Percentiles rank a stretch among this genome's conserved stretches.
Evolutionary conservation across 176 grass and related monocot genomes (phyloP).

Genomic region (Bothriochloa decipiens): DNA sequence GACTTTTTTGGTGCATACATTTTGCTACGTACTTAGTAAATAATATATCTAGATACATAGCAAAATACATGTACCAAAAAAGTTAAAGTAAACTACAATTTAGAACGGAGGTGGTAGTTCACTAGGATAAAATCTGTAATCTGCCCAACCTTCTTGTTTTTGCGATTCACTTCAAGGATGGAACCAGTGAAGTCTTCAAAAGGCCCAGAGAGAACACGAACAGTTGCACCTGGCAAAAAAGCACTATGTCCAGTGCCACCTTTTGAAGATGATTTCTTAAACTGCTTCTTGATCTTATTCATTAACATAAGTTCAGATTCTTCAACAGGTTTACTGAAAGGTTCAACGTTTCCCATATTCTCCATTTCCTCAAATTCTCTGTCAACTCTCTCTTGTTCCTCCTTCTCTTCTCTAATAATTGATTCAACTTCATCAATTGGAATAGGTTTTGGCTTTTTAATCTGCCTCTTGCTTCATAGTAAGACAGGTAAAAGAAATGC

Average conservation of each 20-base stretch:
- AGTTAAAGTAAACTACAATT: no score
- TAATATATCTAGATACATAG: no score
- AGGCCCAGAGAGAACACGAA: slow-evolving; percentile 71
- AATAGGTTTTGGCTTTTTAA: slow-evolving; percentile 90
- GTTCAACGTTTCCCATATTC: slow-evolving; percentile 27
- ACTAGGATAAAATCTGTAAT: neutral
- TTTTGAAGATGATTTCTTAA: slow-evolving; percentile 52
- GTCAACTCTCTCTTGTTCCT: slow-evolving; percentile 71
- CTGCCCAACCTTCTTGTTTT: slow-evolving; percentile 73
- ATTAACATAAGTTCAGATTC: slow-evolving; percentile 54
- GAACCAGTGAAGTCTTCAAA: slow-evolving; percentile 75
- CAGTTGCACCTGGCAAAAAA: slow-evolving; percentile 58
- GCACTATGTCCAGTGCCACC: slow-evolving; percentile 6
- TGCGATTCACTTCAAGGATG: slow-evolving; percentile 60
- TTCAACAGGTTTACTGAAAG: slow-evolving; percentile 45
- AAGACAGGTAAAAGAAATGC: slow-evolving; percentile 1
- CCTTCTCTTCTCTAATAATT: slow-evolving; percentile 69
- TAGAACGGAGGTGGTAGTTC: no score
- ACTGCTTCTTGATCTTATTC: slow-evolving; percentile 48
- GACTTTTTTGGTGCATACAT: no score
- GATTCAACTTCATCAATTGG: slow-evolving; percentile 73
- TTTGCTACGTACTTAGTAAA: no score
- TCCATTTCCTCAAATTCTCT: slow-evolving; percentile 69
- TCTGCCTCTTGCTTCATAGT: slow-evolving; percentile 70
- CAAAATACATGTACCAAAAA: no score